phyloP scores from a whole-genome alignment of 2,329 filamentous ascomycete species.

The Colletotrichum plurivorum region DNA sequence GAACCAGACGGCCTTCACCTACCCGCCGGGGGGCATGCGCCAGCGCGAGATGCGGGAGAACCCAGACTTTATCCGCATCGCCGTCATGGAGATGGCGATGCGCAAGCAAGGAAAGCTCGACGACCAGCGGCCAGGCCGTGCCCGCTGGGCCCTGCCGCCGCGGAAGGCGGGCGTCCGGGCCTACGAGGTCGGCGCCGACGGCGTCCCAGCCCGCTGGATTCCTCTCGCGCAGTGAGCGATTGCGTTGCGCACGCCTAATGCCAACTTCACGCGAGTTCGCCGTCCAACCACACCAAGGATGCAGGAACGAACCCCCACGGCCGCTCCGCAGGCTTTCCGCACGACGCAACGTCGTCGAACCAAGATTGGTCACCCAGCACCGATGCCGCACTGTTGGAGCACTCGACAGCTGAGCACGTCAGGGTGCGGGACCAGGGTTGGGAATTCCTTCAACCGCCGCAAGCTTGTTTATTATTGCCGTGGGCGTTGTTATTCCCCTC shows the following conservation, averaged over 20 bases:
- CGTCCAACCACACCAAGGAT: constrained; percentile 1
- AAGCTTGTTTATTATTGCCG: constrained; percentile 29
- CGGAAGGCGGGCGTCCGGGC: constrained; percentile 67
- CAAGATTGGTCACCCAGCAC: constrained; percentile 1
- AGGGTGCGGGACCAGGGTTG: constrained; percentile 18
- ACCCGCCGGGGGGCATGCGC: constrained; percentile 64
- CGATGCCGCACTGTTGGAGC: constrained; percentile 26
- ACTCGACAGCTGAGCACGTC: constrained; percentile 27
- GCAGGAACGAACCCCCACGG: constrained; percentile 8
- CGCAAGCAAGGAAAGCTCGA: constrained; percentile 76
- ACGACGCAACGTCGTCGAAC: not conserved
- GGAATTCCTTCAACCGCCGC: constrained; percentile 14
- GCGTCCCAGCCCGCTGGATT: constrained; percentile 73
- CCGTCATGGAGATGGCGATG: constrained; percentile 82
- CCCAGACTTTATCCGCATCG: constrained; percentile 78
- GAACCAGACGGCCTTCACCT: constrained; percentile 49
- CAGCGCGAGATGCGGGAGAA: constrained; percentile 80
- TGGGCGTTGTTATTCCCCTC: not conserved
- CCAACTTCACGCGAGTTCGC: constrained; percentile 3
- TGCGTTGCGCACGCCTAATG: not conserved
- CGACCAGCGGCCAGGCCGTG: constrained; percentile 75
- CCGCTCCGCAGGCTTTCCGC: not conserved
- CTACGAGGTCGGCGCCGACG: constrained; percentile 70
- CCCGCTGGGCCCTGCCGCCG: constrained; percentile 78
- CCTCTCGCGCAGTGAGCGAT: constrained; percentile 47